These are phyloP conservation scores for Fusarium sulawesiense DNA, from an alignment of 2,329 filamentous ascomycete genomes.

Conservation along the genomic window DNA sequence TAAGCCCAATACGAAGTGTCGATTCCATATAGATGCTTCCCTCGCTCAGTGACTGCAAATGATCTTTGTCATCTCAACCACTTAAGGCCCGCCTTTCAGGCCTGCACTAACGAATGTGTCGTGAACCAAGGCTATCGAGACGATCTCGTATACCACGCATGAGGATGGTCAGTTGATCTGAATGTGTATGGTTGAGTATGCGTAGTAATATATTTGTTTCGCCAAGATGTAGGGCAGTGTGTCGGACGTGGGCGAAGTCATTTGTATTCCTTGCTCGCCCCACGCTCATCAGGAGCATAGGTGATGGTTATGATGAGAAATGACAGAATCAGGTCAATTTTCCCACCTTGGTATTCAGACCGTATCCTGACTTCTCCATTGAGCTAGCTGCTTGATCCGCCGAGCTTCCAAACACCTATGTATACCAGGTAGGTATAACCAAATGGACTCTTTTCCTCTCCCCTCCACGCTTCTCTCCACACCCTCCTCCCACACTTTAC, in stretches of 20 bases:
- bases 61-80: background rate
- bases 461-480: slow-evolving; percentile 19
- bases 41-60: slow-evolving; percentile 4
- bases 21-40: slow-evolving; percentile 29
- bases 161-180: slow-evolving; percentile 31
- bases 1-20: slow-evolving; percentile 48
- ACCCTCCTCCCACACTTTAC: slow-evolving; percentile 26
- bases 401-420: slow-evolving; percentile 24
- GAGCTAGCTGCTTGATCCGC: slow-evolving; percentile 4
- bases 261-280: slow-evolving; percentile 1
- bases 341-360: background rate
- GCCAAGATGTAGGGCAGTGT: background rate
- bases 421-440: background rate
- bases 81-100: background rate
- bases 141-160: background rate
- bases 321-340: background rate
- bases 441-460: slow-evolving; percentile 11
- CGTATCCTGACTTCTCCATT: slow-evolving; percentile 16
- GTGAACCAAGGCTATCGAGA: background rate
- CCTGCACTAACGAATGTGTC: background rate
- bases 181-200: slow-evolving; percentile 10
- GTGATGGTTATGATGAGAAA: slow-evolving; percentile 3
- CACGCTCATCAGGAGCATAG: slow-evolving; percentile 7
- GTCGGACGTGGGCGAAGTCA: slow-evolving; percentile 4
- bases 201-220: slow-evolving; percentile 3